Base-by-base conservation (phyloP, 2,329 filamentous ascomycete genomes). In the Xylaria sp. region DNA sequence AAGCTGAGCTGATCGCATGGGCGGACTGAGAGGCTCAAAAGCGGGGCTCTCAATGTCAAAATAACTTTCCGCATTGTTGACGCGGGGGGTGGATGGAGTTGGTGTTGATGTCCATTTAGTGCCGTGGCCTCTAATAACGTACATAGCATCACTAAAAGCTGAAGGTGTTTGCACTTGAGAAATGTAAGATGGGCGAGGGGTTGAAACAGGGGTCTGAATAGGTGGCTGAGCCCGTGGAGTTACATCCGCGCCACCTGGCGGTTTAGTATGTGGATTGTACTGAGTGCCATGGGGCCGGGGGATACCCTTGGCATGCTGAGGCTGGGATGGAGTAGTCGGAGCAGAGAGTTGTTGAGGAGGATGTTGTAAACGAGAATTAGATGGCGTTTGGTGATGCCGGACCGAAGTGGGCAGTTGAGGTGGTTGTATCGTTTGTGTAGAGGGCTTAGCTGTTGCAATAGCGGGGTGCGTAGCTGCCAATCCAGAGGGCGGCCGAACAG, bases 71-170 rank as follows among this genome's bases (percentile, higher is more conserved):
- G 68, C 63, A 28, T 77, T 72, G 23, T 74, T 75, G 67, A 75
- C 73, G 4, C 78, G 76, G 1, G 89, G 89, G 1, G 89, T 91
- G 4, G 87, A 87, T 4, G 87, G 85, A 0, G 87, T 88, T 7
- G 86, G 84, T 5, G 81, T 83, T 18, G 85, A 80, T 2, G 82
- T 86, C 88, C 89, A 91, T 73, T 85, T 86, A 0, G 89, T 91
- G 52, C 86, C 87, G 66, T 79, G 76, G 45, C 81, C 78, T 65
- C 78, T 74, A 57, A 79, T 68, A 48, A 80, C 69, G 72, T 78
- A 72, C 56, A 73, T 52, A 41, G 76, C 50, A 65, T 71, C 57
- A 65, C 66, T 66, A 63, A 59, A 12, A 1, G 68, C 66, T 5
- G 69, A 32, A 4, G 77, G 74, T 20, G 76, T 78, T 36, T 76